Evolutionary conservation across 208 protist species (phyloP).

Genomic region (Strigomonas culicis): DNA sequence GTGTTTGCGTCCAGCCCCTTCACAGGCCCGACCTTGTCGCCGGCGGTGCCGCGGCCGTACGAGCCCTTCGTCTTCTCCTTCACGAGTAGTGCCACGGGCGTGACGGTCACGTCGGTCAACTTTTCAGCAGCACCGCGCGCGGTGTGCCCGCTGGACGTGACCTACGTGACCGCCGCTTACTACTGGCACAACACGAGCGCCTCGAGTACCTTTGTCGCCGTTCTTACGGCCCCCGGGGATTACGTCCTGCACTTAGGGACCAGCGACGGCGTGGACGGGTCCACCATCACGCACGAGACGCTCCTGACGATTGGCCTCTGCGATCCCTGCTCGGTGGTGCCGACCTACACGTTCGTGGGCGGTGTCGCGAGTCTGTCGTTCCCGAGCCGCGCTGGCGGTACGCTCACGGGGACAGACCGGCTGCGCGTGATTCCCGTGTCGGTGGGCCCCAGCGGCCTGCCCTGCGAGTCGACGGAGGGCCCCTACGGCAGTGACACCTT

Average conservation of each 20-base stretch:
- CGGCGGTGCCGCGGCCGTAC: conserved; percentile 54
- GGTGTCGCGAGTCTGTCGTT: conserved; percentile 45
- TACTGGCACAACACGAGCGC: conserved; percentile 25
- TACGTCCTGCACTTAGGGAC: conserved; percentile 75
- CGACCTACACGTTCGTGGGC: conserved; percentile 55
- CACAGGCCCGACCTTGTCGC: conserved; percentile 27
- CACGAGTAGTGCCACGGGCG: conserved; percentile 23
- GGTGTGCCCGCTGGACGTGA: conserved; percentile 37
- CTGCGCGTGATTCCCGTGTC: conserved; percentile 65
- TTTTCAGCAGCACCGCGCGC: conserved; percentile 47
- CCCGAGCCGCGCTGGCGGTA: conserved; percentile 34
- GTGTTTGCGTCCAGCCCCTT: conserved; percentile 44
- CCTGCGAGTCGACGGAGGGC: conserved; percentile 46
- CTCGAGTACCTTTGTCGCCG: conserved; percentile 47
- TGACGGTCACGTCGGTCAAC: conserved; percentile 40
- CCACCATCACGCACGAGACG: conserved; percentile 56
- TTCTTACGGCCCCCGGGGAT: conserved; percentile 34
- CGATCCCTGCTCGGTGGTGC: conserved; percentile 74
- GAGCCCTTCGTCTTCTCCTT: conserved; percentile 68
- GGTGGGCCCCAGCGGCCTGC: conserved; percentile 35
- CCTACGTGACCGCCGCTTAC: conserved; percentile 44
- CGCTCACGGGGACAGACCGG: conserved; percentile 44
- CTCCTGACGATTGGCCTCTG: conserved; percentile 54
- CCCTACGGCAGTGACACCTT: conserved; percentile 56
- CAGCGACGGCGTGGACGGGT: conserved; percentile 17